Base-by-base conservation (phyloP, 139 green algal genomes). In the Chlorella sp. region DNA sequence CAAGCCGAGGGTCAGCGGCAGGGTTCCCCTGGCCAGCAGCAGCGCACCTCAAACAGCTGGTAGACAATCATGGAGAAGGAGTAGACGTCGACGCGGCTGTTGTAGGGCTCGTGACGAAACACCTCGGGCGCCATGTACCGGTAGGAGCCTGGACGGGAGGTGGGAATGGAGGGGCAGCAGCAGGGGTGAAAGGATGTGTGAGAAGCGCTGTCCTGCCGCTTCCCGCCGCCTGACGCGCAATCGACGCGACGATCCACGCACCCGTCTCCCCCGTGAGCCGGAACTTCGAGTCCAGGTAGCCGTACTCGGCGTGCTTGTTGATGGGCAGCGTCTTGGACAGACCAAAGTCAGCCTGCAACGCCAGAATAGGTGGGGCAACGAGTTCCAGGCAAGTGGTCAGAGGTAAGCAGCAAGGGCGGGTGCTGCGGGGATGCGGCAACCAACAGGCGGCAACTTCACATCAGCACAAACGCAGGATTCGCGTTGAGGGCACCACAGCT, bases 261-360 rank as follows among this genome's bases (percentile, higher is more conserved):
- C 94, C 94, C 34, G 94, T 97, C 87, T 98, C 95, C 3, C 95
- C 95, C 41, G 95, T 97, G 76, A 97, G 87, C 90, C 94, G 92
- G 87, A 95, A 96, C 83, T 91, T 92, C 32, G 62, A 83, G 40
- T 93, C 89, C 28, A 93, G 81, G 38, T 87, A 85, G n/a, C 88
- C 88, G 44, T 98, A 94, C 60, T 85, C 78, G 1, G 84, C 88
- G 77, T 92, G 88, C 86, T 93, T 92, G 84, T 94, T 92, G 65
- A 92, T 85, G 41, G 91, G 90, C 83, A 98, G 90, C 41, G 95
- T 97, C 88, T 98, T 98, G 65, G 86, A 94, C 40, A 98, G 89
- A 0, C 94, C 95, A 84, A 98, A 98, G 82, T 98, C 95, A 28
- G 85, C 84, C 70, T 83, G 77, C 54, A 74, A 16, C 11, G 11